phyloP scores from a whole-genome alignment of 495 filamentous ascomycete species.

The Podospora sp. region DNA sequence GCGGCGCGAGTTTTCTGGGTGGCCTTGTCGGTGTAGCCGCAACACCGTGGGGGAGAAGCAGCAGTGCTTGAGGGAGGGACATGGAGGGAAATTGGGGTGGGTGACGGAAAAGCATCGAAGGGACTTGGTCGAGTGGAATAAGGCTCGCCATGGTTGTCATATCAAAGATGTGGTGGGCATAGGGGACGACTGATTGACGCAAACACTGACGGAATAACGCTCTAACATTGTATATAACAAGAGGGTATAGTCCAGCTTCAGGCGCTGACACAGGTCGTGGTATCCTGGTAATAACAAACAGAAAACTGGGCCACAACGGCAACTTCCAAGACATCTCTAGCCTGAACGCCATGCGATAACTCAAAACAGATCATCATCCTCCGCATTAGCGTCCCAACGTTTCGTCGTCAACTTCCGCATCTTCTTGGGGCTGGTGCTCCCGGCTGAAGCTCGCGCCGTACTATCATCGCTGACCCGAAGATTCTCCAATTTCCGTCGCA shows the following conservation, averaged over 20 bases:
- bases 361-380: constrained; percentile 43
- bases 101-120: neutral
- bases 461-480: constrained; percentile 29
- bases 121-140: neutral
- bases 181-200: neutral
- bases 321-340: neutral
- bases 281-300: constrained; percentile 3
- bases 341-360: neutral
- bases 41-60: neutral
- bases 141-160: neutral
- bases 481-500: constrained; percentile 30
- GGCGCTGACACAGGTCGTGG: neutral
- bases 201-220: too few species aligned
- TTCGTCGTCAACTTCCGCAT: constrained; percentile 43
- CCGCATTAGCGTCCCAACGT: constrained; percentile 36
- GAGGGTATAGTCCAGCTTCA: constrained; percentile 3
- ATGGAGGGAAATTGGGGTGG: neutral
- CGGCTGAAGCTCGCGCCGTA: constrained; percentile 3
- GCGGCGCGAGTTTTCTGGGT: neutral
- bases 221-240: constrained; percentile 1
- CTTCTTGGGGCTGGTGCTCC: constrained; percentile 40
- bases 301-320: neutral
- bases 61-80: neutral
- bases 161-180: neutral
- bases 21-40: neutral